phyloP scores from a whole-genome alignment of 257 asterid species.

The Eucommia ulmoides region DNA sequence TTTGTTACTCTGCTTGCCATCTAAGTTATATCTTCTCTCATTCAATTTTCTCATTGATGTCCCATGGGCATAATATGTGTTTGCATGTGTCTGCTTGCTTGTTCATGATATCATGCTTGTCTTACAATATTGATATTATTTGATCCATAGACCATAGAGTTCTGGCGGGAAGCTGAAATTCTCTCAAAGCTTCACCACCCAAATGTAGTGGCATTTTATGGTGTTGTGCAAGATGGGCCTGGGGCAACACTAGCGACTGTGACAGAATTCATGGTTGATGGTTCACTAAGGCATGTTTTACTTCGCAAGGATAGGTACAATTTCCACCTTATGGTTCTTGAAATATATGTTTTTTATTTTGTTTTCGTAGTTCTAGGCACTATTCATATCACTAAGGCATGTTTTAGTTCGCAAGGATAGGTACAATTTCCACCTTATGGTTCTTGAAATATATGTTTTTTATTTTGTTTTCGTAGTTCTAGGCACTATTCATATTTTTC shows the following conservation, averaged over 20 bases:
- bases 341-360: no score
- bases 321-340: no score
- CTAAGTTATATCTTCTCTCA: no score
- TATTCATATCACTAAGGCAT: conserved; percentile 57
- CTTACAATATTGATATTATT: conserved; percentile 6
- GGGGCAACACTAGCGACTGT: conserved; percentile 70
- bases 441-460: no score
- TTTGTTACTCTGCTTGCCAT: no score
- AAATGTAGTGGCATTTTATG: conserved; percentile 66
- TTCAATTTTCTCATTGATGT: no score
- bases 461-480: no score
- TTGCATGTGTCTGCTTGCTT: no score
- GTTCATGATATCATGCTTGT: no score
- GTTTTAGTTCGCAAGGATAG: conserved; percentile 60
- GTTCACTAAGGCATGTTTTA: conserved; percentile 59
- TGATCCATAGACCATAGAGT: conserved; percentile 40
- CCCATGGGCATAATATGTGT: no score
- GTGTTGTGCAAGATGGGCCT: conserved; percentile 69
- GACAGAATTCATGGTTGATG: conserved; percentile 62
- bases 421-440: conserved; percentile 19
- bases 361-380: no score
- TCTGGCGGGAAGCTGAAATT: conserved; percentile 71
- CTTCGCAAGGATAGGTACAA: conserved; percentile 54
- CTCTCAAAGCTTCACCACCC: conserved; percentile 78
- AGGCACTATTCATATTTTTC: no score